phyloP scores from a whole-genome alignment of 2,329 filamentous ascomycete species.

The Triangularia verruculosa region DNA sequence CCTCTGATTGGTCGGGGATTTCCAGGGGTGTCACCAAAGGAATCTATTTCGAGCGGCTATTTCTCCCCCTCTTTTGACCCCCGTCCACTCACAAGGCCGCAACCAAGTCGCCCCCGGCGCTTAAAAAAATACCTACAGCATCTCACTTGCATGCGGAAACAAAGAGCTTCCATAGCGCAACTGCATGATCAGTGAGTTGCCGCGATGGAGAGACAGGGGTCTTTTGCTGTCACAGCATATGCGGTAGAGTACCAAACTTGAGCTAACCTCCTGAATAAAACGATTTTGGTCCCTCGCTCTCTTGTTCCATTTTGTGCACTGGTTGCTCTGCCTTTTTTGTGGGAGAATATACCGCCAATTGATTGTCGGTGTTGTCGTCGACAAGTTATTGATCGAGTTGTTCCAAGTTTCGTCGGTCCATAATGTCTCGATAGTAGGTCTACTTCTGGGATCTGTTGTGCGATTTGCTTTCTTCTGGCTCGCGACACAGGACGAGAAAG shows the following conservation, averaged over 20 bases:
- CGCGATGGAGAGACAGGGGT: neutral
- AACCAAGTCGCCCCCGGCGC: constrained; percentile 18
- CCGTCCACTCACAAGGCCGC: constrained; percentile 21
- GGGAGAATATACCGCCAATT: constrained; percentile 9
- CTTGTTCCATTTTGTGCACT: constrained; percentile 10
- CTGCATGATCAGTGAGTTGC: constrained; percentile 14
- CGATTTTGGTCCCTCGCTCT: constrained; percentile 20
- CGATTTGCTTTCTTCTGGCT: constrained; percentile 10
- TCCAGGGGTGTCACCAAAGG: constrained; percentile 6
- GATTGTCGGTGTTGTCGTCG: constrained; percentile 7
- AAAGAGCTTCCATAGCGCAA: constrained; percentile 20
- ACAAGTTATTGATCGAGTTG: neutral
- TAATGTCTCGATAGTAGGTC: constrained; percentile 27
- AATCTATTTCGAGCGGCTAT: constrained; percentile 31
- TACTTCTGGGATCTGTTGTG: constrained; percentile 14
- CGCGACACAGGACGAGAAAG: neutral
- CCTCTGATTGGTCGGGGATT: neutral
- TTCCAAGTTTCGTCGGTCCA: constrained; percentile 17
- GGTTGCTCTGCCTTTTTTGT: constrained; percentile 9
- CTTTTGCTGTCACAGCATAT: constrained; percentile 1
- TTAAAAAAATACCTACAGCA: constrained; percentile 26
- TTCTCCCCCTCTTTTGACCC: constrained; percentile 9
- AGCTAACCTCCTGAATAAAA: constrained; percentile 22
- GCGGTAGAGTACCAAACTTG: neutral
- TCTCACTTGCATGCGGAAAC: constrained; percentile 24